These are phyloP conservation scores for Leishmania tropica DNA, from an alignment of 208 protist species.

Conservation along the genomic window DNA sequence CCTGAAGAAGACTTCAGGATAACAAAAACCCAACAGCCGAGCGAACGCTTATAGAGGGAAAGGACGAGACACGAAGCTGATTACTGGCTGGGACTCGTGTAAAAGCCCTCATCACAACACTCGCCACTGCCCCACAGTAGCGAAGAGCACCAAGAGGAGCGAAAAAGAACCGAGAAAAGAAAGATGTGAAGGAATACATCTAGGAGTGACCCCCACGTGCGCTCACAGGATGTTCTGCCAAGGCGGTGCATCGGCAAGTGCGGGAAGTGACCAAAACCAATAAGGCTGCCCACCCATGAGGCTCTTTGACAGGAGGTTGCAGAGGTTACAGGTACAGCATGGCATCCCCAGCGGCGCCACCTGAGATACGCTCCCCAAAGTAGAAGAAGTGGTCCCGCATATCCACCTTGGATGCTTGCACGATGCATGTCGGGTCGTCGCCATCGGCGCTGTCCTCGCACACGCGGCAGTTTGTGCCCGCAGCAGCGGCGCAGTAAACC, in stretches of 20 bases:
- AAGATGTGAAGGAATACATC: not conserved
- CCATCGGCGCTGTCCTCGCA: slow-evolving; percentile 31
- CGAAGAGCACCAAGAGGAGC: not conserved
- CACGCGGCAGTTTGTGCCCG: slow-evolving; percentile 15
- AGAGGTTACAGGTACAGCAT: slow-evolving; percentile 5
- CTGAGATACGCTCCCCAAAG: slow-evolving; percentile 26
- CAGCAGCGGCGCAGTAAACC: slow-evolving; percentile 36
- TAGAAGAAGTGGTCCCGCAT: slow-evolving; percentile 43
- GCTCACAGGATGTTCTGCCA: not conserved
- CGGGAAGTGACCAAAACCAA: not conserved
- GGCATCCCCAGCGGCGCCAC: not conserved
- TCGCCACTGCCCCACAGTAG: not conserved
- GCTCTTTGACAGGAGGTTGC: not conserved
- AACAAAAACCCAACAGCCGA: not conserved
- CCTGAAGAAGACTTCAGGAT: not conserved
- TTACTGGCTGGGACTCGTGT: not conserved
- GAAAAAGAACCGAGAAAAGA: not conserved
- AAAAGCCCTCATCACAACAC: not conserved
- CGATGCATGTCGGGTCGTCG: slow-evolving; percentile 36
- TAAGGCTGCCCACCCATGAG: not conserved
- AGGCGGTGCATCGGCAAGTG: not conserved
- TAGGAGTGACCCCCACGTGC: not conserved
- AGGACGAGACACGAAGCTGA: not conserved
- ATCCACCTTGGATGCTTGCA: slow-evolving; percentile 6
- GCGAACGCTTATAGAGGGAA: not conserved